Evolutionary conservation across 352 stramenopile species (phyloP), one percentile per base, ranked within the genome.

Genomic region (Globisporangium lucens): DNA sequence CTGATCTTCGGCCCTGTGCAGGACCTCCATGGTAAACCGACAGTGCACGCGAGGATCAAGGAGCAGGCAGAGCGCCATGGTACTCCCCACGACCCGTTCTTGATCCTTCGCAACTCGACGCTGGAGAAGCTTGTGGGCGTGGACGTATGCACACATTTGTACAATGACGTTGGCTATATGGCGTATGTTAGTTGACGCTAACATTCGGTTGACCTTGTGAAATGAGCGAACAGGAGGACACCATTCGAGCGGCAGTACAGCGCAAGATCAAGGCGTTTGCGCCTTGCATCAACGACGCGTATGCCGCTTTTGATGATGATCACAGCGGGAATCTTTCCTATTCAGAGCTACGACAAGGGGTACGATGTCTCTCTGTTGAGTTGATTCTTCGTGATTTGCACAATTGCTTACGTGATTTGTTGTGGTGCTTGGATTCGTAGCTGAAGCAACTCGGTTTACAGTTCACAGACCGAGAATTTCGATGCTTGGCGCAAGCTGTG

Each of bases 251-350:
- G 12, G 69, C 65, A 9, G 71, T 89, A 13, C 65, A 80, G 53
- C 27, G 72, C 38, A 89, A 87, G 52, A 62, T 89, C 22, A 62
- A 70, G 7, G 71, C 64, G 3, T 87, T 84, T 63, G 69, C 73
- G 9, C 71, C 72, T 13, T 67, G 69, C 12, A 65, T 87, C 12
- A 84, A 86, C 61, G 80, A 87, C 51, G 74, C 76, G 29, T 87
- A 83, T 61, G 70, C 69, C n/a, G 70, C 75, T 0, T 89, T 89
- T 57, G 78, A 89, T 24, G 65, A 81, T 29, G 78, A 89, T 24
- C 78, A 86, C 51, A 81, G 70, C 9, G 80, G 80, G 10, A 84
- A 78, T 3, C 35, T 89, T 20, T 89, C 80, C 24, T 87, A 86
- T 35, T 43, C 62, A 13, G 80, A 87, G 62, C 75, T 87, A 61